A percentile compares a stretch with the other conserved stretches of the same genome.
These are phyloP conservation scores for Candida suzukii DNA, from an alignment of 805 yeast species.

Conservation along the genomic window DNA sequence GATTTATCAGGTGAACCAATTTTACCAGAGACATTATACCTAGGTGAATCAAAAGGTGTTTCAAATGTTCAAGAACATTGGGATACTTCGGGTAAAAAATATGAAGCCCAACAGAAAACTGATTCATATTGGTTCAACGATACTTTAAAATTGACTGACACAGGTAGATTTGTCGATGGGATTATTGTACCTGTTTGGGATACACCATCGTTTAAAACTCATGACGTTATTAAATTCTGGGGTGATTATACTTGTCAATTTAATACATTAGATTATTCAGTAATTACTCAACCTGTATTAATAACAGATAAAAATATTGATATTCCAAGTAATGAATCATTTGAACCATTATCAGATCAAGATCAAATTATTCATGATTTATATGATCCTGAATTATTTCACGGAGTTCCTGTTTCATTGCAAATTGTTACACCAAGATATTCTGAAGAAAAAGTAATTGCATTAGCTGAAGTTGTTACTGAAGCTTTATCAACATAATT, in stretches of 20 bases:
- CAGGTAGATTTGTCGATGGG: conserved; percentile 39
- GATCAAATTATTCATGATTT: conserved; percentile 31
- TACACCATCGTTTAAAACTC: conserved; percentile 33
- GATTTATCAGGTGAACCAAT: conserved; percentile 25
- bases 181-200: conserved; percentile 41
- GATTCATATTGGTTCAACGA: conserved; percentile 29
- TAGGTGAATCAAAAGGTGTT: conserved; percentile 9
- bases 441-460: conserved; percentile 51
- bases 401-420: conserved; percentile 48
- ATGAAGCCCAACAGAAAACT: conserved; percentile 27
- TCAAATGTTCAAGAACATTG: conserved; percentile 28
- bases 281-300: conserved; percentile 37
- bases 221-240: conserved; percentile 30
- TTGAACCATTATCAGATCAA: conserved; percentile 22
- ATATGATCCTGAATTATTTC: conserved; percentile 39
- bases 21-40: conserved; percentile 7
- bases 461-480: conserved; percentile 20
- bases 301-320: conserved; percentile 30
- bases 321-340: conserved; percentile 25
- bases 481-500: background rate
- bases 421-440: conserved; percentile 50
- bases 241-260: conserved; percentile 49
- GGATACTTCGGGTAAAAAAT: conserved; percentile 30
- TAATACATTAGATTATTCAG: conserved; percentile 47
- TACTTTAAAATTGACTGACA: conserved; percentile 25